Conservation (phyloP, 192 early-diverging fungal species). For the Mortierella hygrophila region DNA sequence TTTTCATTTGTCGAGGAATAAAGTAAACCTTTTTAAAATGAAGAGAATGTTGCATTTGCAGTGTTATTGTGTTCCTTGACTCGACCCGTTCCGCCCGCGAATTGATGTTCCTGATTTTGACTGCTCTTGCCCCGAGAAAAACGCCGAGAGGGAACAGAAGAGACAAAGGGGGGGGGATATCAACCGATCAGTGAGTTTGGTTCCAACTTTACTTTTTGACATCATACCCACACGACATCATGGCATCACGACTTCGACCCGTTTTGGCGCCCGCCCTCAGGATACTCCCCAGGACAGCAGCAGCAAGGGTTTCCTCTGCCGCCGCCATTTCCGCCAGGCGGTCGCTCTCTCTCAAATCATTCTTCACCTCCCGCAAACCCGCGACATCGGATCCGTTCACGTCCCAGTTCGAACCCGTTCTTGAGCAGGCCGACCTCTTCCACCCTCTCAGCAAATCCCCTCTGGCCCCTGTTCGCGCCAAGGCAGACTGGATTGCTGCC, state of each 20-base stretch:
- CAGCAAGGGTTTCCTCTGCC: slow-evolving; percentile 11
- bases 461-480: slow-evolving; percentile 73
- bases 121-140: neutral
- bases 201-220: neutral
- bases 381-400: slow-evolving; percentile 40
- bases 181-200: neutral
- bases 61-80: neutral
- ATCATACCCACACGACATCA: slow-evolving; percentile 11
- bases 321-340: slow-evolving; percentile 29
- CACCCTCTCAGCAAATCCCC: slow-evolving; percentile 79
- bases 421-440: slow-evolving; percentile 72
- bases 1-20: slow-evolving; percentile 39
- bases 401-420: slow-evolving; percentile 51
- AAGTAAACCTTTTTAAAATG: neutral
- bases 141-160: neutral
- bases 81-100: neutral
- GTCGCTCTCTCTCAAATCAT: slow-evolving; percentile 50
- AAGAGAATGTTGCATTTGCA: neutral
- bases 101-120: neutral
- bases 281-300: slow-evolving; percentile 37
- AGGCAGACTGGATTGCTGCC: slow-evolving; percentile 69
- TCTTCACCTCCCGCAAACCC: slow-evolving; percentile 49
- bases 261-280: slow-evolving; percentile 39
- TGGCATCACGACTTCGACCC: slow-evolving; percentile 55
- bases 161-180: neutral